These are phyloP conservation scores for Paulownia fortunei DNA, from an alignment of 257 asterid species.

Conservation along the genomic window DNA sequence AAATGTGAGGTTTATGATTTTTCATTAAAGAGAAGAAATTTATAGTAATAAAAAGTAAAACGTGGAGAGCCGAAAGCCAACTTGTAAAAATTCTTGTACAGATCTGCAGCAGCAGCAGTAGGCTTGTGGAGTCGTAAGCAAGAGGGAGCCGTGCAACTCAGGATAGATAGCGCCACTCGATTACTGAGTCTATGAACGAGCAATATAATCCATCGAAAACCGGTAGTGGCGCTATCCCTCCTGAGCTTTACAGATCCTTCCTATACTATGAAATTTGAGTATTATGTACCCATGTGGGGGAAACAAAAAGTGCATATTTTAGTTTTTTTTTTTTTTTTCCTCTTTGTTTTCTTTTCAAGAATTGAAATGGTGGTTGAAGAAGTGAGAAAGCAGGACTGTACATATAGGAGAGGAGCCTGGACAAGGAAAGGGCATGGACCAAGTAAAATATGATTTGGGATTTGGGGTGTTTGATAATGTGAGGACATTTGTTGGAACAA, in stretches of 20 bases:
- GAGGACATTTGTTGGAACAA: conserved; percentile 30
- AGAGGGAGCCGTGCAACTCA: conserved; percentile 59
- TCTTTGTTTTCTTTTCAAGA: not conserved
- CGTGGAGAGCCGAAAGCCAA: not conserved
- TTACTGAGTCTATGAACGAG: not conserved
- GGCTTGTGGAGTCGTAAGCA: not conserved
- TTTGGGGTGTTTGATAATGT: not conserved
- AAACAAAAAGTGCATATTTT: too few relatives aligned
- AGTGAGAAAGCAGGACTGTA: conserved; percentile 17
- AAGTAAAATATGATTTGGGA: conserved; percentile 24
- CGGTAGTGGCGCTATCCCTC: conserved; percentile 83
- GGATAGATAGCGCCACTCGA: conserved; percentile 71
- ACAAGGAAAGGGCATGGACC: conserved; percentile 17
- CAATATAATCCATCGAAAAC: too few relatives aligned
- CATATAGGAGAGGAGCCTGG: conserved; percentile 34
- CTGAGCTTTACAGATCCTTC: conserved; percentile 84
- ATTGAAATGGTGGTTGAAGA: conserved; percentile 27
- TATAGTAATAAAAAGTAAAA: not conserved
- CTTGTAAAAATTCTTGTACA: not conserved
- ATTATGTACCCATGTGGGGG: too few relatives aligned
- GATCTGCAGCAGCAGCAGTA: conserved; percentile 28
- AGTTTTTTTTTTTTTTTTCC: not conserved
- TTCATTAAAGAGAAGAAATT: too few relatives aligned
- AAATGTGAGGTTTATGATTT: too few relatives aligned
- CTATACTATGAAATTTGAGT: conserved; percentile 24